Evolutionary conservation across 331 rosid genomes (phyloP), one percentile per base, ranked within the genome.

Genomic region (Malus hybrid): DNA sequence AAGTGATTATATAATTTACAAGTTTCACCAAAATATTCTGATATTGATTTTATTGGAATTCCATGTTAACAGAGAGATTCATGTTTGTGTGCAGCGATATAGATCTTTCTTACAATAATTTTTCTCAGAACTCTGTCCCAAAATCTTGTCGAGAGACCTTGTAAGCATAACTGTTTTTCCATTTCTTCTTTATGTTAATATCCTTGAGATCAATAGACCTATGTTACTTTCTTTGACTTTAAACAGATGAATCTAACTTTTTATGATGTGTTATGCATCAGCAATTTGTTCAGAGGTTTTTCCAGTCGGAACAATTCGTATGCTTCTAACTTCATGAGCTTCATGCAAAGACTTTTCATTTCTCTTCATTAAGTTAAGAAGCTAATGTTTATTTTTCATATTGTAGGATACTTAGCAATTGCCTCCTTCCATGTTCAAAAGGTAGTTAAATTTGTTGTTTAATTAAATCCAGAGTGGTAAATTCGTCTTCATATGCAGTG

Each of bases 81-180:
- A 60, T 61, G 31, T 63, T 27, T 79, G 71, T 27, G 44, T 73
- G 77, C 74, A 79, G 78, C 64, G 22, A 29, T 42, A 29, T 67
- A 28, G 82, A 79, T 73, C 39, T 79, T 50, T 79, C 82, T 24
- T 79, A 73, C 59, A 79, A 79, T 67, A 73, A 50, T 6, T 72
- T 79, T 34, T 56, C 78, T 5, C 32, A 29, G 54, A 56, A n/a
- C 63, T 73, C 82, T 73, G 64, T 66, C 10, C 74, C 78, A 15
- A 3, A 73, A 14, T 9, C 14, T 56, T 79, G 82, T 33, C 73
- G 42, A 27, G 70, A 32, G 27, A 28, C 74, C 18, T 59, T 72
- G 82, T 79, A 67, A 67, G 82, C 18, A 32, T 22, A 18, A 3
- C 36, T 57, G 52, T 60, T 15, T 29, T 57, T 42, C 16, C 5